Percentiles rank a stretch among this genome's conserved stretches.
These are phyloP conservation scores for Ogataea siamensis DNA, from an alignment of 805 yeast genomes.

Conservation along the genomic window DNA sequence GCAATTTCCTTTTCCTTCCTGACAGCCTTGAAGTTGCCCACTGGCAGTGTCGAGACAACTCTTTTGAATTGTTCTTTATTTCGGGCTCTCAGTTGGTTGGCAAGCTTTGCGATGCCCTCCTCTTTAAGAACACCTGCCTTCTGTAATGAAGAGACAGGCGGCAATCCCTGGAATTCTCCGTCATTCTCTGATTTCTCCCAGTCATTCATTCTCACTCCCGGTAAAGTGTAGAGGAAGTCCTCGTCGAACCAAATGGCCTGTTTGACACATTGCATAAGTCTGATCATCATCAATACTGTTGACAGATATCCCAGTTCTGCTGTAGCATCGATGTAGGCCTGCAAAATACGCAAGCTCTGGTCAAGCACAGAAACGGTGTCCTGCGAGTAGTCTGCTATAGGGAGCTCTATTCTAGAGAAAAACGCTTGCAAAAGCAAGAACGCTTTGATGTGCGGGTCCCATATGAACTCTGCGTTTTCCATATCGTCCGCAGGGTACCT, in stretches of 20 bases:
- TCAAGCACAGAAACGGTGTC: conserved; percentile 92
- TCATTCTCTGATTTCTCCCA: conserved; percentile 14
- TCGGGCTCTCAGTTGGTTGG: conserved; percentile 42
- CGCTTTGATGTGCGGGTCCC: conserved; percentile 87
- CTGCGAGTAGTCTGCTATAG: conserved; percentile 92
- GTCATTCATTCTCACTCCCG: conserved; percentile 40
- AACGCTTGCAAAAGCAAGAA: conserved; percentile 71
- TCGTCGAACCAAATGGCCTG: conserved; percentile 87
- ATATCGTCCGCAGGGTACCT: conserved; percentile 59
- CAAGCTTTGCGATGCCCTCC: conserved; percentile 36
- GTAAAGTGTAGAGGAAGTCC: conserved; percentile 57
- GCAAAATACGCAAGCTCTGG: conserved; percentile 89
- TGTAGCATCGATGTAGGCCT: conserved; percentile 87
- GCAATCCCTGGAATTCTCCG: not conserved
- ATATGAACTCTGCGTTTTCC: conserved; percentile 59
- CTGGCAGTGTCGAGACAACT: conserved; percentile 60
- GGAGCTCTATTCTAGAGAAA: conserved; percentile 70
- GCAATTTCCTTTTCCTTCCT: conserved; percentile 32
- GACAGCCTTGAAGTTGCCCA: conserved; percentile 45
- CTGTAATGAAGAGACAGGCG: conserved; percentile 33
- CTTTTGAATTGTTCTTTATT: conserved; percentile 48
- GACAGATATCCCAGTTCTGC: conserved; percentile 75
- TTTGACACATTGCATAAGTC: conserved; percentile 80
- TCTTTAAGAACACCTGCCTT: conserved; percentile 42
- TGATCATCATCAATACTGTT: conserved; percentile 60